Evolutionary conservation across 176 grass and related monocot genomes (phyloP).

Genomic region (Zoysia pacifica): DNA sequence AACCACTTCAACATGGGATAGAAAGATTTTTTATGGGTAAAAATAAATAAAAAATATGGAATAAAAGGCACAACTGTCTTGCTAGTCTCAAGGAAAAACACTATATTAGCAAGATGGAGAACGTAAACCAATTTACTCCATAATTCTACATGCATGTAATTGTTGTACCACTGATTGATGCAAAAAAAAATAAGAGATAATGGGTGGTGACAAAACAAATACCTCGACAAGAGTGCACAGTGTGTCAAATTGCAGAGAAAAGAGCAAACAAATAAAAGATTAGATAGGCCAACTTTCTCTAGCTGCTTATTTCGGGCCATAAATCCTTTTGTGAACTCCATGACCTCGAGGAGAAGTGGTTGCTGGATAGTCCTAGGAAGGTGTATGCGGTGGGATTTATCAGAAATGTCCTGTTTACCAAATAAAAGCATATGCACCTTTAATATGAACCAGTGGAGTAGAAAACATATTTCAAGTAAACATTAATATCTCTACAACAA

Average conservation of each 20-base stretch:
- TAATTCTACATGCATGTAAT: conserved; percentile 1
- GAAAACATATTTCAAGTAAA: conserved; percentile 10
- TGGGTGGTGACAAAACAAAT: conserved; percentile 18
- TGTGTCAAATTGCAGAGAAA: conserved; percentile 79
- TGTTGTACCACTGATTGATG: neutral
- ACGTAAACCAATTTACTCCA: neutral
- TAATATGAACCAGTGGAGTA: conserved; percentile 20
- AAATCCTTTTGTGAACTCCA: conserved; percentile 68
- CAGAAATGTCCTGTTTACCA: conserved; percentile 52
- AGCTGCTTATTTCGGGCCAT: conserved; percentile 53
- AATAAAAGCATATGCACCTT: conserved; percentile 14
- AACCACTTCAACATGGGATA: neutral
- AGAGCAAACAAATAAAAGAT: conserved; percentile 68
- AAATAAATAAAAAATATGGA: neutral
- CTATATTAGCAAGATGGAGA: conserved; percentile 4
- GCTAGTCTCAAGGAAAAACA: conserved; percentile 24
- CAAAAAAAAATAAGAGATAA: neutral
- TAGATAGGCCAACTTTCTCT: conserved; percentile 51
- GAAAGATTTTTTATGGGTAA: neutral
- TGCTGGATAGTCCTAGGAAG: conserved; percentile 77
- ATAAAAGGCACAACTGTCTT: neutral
- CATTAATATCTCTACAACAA: conserved; percentile 10
- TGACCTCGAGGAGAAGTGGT: conserved; percentile 72
- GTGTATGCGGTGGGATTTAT: conserved; percentile 49
- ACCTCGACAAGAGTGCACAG: conserved; percentile 72